phyloP scores from a whole-genome alignment of 1,284 basidiomycete species.

The Apiotrichum porosum region DNA sequence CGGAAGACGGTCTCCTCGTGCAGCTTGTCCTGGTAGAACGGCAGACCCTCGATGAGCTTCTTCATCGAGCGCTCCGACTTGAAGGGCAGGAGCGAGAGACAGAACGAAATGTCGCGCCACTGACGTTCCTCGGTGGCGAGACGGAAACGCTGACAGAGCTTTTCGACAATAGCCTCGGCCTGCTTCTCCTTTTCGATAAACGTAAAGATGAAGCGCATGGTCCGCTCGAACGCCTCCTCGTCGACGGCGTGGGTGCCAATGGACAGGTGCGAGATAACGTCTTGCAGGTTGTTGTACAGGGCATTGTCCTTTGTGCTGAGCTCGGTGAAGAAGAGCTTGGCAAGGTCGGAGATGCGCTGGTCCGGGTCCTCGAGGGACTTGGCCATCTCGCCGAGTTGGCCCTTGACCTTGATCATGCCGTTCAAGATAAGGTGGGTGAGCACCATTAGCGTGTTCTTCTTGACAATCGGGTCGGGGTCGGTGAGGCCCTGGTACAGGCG shows the following conservation, averaged over 20 bases:
- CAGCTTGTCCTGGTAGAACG: slow-evolving; percentile 91
- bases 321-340: slow-evolving; percentile 95
- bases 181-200: slow-evolving; percentile 99
- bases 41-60: slow-evolving; percentile 88
- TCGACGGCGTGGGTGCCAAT: slow-evolving; percentile 91
- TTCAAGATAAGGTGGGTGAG: slow-evolving; percentile 95
- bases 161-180: slow-evolving; percentile 91
- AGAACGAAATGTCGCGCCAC: slow-evolving; percentile 97
- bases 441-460: slow-evolving; percentile 99
- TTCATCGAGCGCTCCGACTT: slow-evolving; percentile 94
- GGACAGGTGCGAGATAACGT: slow-evolving; percentile 91
- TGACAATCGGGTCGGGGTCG: slow-evolving; percentile 80
- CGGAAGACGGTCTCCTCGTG: slow-evolving; percentile 80
- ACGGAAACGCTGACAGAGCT: slow-evolving; percentile 89
- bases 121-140: slow-evolving; percentile 82
- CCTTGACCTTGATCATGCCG: slow-evolving; percentile 99
- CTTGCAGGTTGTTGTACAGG: slow-evolving; percentile 97
- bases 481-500: slow-evolving; percentile 90
- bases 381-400: slow-evolving; percentile 98
- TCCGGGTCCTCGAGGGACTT: slow-evolving; percentile 97
- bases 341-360: slow-evolving; percentile 79
- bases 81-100: slow-evolving; percentile 88
- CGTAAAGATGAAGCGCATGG: slow-evolving; percentile 90
- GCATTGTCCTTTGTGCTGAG: slow-evolving; percentile 95
- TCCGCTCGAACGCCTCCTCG: slow-evolving; percentile 85